phyloP scores from a whole-genome alignment of 768 basidiomycete genomes.

The Goffeauzyma gilvescens region DNA sequence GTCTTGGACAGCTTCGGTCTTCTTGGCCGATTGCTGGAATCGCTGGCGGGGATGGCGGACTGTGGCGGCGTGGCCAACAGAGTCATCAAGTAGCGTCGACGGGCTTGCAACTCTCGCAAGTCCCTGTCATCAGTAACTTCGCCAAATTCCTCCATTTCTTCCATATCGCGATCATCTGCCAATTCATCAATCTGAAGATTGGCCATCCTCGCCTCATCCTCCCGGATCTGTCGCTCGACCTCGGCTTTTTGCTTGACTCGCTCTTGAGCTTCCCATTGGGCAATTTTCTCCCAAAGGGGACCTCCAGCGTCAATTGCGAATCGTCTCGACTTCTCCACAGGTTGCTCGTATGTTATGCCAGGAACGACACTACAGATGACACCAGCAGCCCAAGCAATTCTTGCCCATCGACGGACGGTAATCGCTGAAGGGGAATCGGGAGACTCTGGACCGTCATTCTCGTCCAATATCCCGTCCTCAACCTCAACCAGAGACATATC shows the following conservation, averaged over 20 bases:
- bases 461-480: slow-evolving; percentile 65
- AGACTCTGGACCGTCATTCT: slow-evolving; percentile 36
- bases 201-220: slow-evolving; percentile 41
- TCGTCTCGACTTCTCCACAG: slow-evolving; percentile 40
- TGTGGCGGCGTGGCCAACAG: no score
- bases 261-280: slow-evolving; percentile 4
- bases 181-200: no score
- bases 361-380: slow-evolving; percentile 50
- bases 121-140: slow-evolving; percentile 10
- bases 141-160: slow-evolving; percentile 17
- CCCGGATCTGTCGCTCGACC: slow-evolving; percentile 43
- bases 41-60: slow-evolving; percentile 34
- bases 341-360: slow-evolving; percentile 39
- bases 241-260: slow-evolving; percentile 40
- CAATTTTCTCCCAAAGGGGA: slow-evolving; percentile 34
- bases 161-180: slow-evolving; percentile 35
- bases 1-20: neutral
- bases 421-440: slow-evolving; percentile 35
- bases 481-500: slow-evolving; percentile 29
- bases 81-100: slow-evolving; percentile 51
- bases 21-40: neutral
- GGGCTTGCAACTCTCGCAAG: slow-evolving; percentile 38
- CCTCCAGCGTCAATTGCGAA: slow-evolving; percentile 41
- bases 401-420: slow-evolving; percentile 46
- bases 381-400: slow-evolving; percentile 51